Conservation (phyloP, 1,284 basidiomycete species). For the Pseudomicrostroma phylloplanum region DNA sequence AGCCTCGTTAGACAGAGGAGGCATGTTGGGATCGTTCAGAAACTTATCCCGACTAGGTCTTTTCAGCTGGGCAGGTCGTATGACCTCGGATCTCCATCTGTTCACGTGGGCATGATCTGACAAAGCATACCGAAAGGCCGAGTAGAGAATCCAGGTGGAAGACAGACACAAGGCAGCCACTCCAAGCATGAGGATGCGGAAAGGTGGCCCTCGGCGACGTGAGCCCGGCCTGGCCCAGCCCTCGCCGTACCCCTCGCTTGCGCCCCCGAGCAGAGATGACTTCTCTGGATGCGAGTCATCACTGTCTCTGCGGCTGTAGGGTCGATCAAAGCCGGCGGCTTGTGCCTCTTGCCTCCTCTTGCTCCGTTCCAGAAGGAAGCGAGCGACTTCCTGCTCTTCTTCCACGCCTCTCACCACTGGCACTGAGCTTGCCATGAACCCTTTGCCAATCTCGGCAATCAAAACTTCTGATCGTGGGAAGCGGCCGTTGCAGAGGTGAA, state of each 20-base stretch:
- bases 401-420: too few species aligned
- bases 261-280: not conserved
- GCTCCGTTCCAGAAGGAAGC: conserved; percentile 1
- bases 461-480: too few species aligned
- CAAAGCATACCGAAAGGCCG: not conserved
- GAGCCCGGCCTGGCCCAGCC: not conserved
- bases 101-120: not conserved
- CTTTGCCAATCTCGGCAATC: too few species aligned
- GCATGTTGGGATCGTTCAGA: not conserved
- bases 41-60: too few species aligned
- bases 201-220: not conserved
- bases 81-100: not conserved
- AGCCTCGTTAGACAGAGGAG: not conserved
- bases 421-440: too few species aligned
- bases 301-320: not conserved
- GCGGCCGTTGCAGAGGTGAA: too few species aligned
- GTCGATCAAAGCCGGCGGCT: not conserved
- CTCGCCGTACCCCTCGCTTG: not conserved
- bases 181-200: not conserved
- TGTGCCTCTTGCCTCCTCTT: not conserved
- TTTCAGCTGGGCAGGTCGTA: not conserved
- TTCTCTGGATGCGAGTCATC: not conserved
- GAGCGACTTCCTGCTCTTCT: not conserved
- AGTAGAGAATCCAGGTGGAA: not conserved
- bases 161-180: not conserved